Evolutionary conservation across 2,329 filamentous ascomycete genomes (phyloP), one percentile per base, ranked within the genome.

Genomic region (Clarireedia paspali): DNA sequence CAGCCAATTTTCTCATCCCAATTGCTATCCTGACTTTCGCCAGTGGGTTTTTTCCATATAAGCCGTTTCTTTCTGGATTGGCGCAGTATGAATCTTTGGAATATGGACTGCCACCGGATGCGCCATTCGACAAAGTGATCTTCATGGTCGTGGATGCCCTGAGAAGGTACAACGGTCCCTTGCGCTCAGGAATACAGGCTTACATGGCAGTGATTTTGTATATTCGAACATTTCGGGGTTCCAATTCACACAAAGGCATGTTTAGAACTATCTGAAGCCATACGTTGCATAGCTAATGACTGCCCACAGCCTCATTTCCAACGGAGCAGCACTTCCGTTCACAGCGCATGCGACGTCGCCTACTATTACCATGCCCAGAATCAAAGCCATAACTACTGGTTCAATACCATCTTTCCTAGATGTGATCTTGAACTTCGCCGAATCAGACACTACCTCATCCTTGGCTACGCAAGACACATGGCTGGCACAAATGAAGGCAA

Each of bases 91-190:
- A 82, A 60, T 67, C 78, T 50, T 68, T 80, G 27, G 73, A 76
- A 47, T 77, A 80, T 73, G 83, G 75, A 20, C 66, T 72, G 47
- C 78, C 78, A 6, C 84, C 87, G 3, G 72, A 77, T 49, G 80
- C 88, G 36, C 84, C 87, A 0, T 99, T 99, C 70, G 84, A 97
- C 71, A 91, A 87, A 66, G 77, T 97, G 53, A 78, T 99, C 53
- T 96, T 99, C 71, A 97, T 99, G 92, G 91, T 99, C 6, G 88
- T 99, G 27, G 94, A 99, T 79, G 92, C 94, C 24, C 72, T 99
- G 70, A 81, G 91, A 72, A 95, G 89, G 88, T 91, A 78, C 58
- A 68, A 54, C 48, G 15, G 45, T 14, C 15, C 42, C n/a, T 27
- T 12, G 10, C 23, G 23, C 14, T 38, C 42, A 47, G 27, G 27